Evolutionary conservation across 805 yeast genomes (phyloP).

Genomic region (Myxozyma sirexii): DNA sequence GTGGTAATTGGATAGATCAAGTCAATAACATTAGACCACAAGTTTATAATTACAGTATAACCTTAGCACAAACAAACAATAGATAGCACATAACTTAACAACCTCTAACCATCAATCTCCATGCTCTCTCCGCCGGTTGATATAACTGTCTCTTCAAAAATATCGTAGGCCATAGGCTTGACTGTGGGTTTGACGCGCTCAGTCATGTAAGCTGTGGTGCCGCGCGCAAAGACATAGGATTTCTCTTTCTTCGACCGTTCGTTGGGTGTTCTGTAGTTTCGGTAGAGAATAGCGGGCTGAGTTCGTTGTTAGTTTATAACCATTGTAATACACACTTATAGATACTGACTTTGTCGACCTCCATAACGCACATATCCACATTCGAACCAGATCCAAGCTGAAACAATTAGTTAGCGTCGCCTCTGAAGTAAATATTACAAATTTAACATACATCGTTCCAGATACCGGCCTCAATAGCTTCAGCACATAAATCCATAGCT

Average conservation of each 20-base stretch:
- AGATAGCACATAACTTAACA: neutral
- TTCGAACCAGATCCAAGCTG: slow-evolving; percentile 94
- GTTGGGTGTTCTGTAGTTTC: slow-evolving; percentile 92
- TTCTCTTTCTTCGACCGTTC: slow-evolving; percentile 78
- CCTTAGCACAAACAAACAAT: neutral
- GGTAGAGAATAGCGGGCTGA: slow-evolving; percentile 64
- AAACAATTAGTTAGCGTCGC: neutral
- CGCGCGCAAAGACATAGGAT: slow-evolving; percentile 83
- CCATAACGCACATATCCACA: slow-evolving; percentile 97
- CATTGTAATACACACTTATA: neutral
- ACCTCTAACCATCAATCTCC: slow-evolving; percentile 28
- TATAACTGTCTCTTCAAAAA: slow-evolving; percentile 25
- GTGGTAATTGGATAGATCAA: no score
- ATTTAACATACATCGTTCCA: slow-evolving; percentile 72
- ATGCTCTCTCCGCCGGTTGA: slow-evolving; percentile 26
- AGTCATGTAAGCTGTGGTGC: slow-evolving; percentile 86
- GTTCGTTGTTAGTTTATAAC: neutral
- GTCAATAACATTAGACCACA: neutral
- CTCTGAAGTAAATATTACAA: neutral
- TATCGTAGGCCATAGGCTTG: slow-evolving; percentile 51
- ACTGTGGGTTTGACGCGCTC: slow-evolving; percentile 66
- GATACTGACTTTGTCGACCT: slow-evolving; percentile 68
- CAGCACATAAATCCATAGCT: slow-evolving; percentile 87
- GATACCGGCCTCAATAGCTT: slow-evolving; percentile 96
- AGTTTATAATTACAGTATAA: neutral